Base-by-base conservation (phyloP, 495 filamentous ascomycete genomes). In the Aspergillus leporis region DNA sequence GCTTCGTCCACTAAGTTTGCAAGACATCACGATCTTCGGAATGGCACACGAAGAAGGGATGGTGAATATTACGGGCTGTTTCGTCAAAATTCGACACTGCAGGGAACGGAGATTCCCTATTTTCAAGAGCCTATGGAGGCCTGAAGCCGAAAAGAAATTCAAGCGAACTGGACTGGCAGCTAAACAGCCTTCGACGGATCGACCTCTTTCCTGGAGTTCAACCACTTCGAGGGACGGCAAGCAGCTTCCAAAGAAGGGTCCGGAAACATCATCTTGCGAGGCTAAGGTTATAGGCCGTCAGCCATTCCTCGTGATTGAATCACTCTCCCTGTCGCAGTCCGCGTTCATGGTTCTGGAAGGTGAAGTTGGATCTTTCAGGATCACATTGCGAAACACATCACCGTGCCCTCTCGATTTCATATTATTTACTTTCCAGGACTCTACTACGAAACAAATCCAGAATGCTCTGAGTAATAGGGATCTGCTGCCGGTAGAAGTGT, bases 321-420 rank as follows among this genome's bases (percentile, higher is more conserved):
- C 87, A 5, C 86, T 86, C 38, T 90, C 90, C 23, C 81, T 96
- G 9, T 85, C 89, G 0, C 93, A 97, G 67, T 89, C 89, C 16
- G 91, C 93, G 31, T 76, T 96, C 49, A 96, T 96, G 91, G 80
- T 97, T 54, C 78, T 97, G 14, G 92, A 96, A 73, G 93, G 93
- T 14, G 92, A 98, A 71, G 81, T 81, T 16, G 85, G 84, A 61
- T 76, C 76, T 1, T 97, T 98, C 61, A 86, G 81, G 2, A 82
- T 96, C 41, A 94, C 91, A 0, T 74, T 98, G 34, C 82, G 87
- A 58, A 97, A 98, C 60, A 74, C 84, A 13, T 96, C 92, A 1
- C 79, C 82, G 7, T 87, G 86, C 5, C 80, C 90, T 25, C 89
- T 88, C n/a, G 91, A 96, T 70, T 83, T 96, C 50, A 70, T 96